Conservation (phyloP, 73 alveolate genomes). For the Paraurostyla sp. region DNA sequence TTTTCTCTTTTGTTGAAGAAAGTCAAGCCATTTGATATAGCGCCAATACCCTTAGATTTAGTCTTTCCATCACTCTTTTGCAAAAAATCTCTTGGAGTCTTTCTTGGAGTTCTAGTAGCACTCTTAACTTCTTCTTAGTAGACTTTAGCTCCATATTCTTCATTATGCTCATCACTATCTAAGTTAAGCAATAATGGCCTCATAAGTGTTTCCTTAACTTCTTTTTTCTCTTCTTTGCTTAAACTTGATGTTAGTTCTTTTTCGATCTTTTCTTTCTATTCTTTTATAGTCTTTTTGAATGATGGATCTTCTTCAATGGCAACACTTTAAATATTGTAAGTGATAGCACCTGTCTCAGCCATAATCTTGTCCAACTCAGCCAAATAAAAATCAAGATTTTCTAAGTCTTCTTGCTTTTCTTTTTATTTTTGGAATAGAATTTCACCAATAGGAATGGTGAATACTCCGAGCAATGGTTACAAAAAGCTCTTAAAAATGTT, state of each 20-base stretch:
- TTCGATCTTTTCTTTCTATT: neutral
- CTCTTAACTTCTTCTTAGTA: neutral
- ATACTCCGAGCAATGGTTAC: constrained; percentile 90
- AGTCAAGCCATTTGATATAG: neutral
- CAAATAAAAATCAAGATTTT: neutral
- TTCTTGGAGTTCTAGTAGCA: constrained; percentile 44
- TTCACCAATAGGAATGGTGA: constrained; percentile 73
- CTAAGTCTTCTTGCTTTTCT: constrained; percentile 13
- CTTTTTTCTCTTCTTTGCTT: neutral
- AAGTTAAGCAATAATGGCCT: constrained; percentile 15
- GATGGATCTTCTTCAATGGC: neutral
- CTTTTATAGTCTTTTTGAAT: neutral
- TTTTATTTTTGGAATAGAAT: constrained; percentile 11
- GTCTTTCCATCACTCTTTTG: neutral
- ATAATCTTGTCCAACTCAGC: constrained; percentile 42
- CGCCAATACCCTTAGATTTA: neutral
- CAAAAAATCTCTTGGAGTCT: neutral
- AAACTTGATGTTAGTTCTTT: neutral
- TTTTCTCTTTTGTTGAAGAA: constrained; percentile 42
- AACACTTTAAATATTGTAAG: constrained; percentile 13
- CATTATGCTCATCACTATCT: constrained; percentile 1
- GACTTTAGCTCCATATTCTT: neutral
- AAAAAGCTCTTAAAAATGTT: constrained; percentile 84
- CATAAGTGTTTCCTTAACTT: neutral
- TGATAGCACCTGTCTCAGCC: constrained; percentile 22